phyloP scores from a whole-genome alignment of 2,329 filamentous ascomycete genomes.

The Verticillium alfalfae region DNA sequence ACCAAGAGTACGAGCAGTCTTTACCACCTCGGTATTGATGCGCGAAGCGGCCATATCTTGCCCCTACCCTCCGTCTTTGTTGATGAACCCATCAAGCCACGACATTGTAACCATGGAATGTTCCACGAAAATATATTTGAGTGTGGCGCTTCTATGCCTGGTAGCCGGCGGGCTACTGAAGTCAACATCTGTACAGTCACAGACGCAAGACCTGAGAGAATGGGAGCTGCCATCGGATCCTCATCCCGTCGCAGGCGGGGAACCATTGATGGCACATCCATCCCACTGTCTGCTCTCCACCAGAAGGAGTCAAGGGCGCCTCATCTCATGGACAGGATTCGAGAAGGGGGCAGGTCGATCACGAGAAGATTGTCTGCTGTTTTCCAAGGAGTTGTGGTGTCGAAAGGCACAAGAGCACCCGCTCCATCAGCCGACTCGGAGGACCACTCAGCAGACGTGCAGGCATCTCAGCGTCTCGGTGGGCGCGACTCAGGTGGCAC shows the following conservation, averaged over 20 bases:
- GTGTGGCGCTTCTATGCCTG: neutral
- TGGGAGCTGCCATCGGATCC: neutral
- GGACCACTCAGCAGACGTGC: neutral
- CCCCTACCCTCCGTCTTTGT: constrained; percentile 3
- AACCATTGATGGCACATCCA: neutral
- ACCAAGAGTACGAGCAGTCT: constrained; percentile 8
- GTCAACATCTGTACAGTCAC: neutral
- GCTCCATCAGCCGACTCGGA: neutral
- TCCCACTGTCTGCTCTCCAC: neutral
- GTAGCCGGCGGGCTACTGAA: constrained; percentile 1
- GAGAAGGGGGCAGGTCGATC: neutral
- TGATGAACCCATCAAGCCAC: constrained; percentile 9
- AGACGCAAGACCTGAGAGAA: no score
- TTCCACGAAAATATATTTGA: constrained; percentile 18
- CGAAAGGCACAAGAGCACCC: neutral
- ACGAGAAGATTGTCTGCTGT: constrained; percentile 8
- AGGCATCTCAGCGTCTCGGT: neutral
- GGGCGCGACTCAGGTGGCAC: no score
- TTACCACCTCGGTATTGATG: constrained; percentile 24
- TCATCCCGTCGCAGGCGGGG: neutral
- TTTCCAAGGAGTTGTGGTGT: neutral
- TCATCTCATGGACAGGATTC: neutral
- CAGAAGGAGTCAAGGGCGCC: neutral
- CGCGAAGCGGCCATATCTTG: constrained; percentile 14
- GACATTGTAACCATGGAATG: constrained; percentile 9